Percentiles rank a stretch among this genome's conserved stretches.
phyloP scores from a whole-genome alignment of 164 flowering plant genomes.

The Amborella trichopoda region DNA sequence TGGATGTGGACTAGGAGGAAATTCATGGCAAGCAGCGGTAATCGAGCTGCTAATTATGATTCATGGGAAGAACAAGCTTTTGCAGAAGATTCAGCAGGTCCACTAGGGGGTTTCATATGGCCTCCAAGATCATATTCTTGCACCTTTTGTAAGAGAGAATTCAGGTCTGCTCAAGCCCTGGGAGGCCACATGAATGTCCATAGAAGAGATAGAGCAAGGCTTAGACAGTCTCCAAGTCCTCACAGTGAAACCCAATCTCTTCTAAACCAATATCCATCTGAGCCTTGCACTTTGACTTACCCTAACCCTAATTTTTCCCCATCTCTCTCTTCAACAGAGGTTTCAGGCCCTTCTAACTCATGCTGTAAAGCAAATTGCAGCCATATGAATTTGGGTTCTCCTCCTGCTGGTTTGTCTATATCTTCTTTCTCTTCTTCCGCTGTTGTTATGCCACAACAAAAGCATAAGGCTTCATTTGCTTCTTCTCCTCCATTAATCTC shows the following conservation, averaged over 20 bases:
- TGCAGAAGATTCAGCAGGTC: conserved; percentile 75
- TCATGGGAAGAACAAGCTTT: conserved; percentile 97
- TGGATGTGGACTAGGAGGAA: conserved; percentile 57
- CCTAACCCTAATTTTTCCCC: conserved; percentile 35
- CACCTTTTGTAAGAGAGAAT: conserved; percentile 75
- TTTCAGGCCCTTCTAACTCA: conserved; percentile 20
- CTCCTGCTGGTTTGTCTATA: conserved; percentile 16
- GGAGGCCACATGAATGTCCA: conserved; percentile 98
- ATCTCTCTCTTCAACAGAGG: conserved; percentile 26
- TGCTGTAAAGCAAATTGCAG: conserved; percentile 7
- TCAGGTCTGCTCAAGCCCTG: conserved; percentile 91
- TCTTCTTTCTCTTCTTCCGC: too few species aligned
- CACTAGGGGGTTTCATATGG: conserved; percentile 74
- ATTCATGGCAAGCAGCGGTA: conserved; percentile 16
- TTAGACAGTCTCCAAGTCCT: conserved; percentile 39
- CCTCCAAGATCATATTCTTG: conserved; percentile 91
- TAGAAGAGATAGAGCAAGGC: conserved; percentile 74
- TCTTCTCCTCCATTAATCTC: conserved; percentile 15
- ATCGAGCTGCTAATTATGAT: conserved; percentile 14
- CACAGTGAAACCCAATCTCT: conserved; percentile 12
- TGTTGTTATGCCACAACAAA: too few species aligned
- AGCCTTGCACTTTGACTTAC: conserved; percentile 23
- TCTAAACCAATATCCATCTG: conserved; percentile 19
- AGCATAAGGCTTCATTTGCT: conserved; percentile 8
- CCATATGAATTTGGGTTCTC: conserved; percentile 10